A percentile compares a stretch with the other conserved stretches of the same genome.
Evolutionary conservation across 2,329 filamentous ascomycete species (phyloP).

Genomic region (Tolypocladium guangdongense): DNA sequence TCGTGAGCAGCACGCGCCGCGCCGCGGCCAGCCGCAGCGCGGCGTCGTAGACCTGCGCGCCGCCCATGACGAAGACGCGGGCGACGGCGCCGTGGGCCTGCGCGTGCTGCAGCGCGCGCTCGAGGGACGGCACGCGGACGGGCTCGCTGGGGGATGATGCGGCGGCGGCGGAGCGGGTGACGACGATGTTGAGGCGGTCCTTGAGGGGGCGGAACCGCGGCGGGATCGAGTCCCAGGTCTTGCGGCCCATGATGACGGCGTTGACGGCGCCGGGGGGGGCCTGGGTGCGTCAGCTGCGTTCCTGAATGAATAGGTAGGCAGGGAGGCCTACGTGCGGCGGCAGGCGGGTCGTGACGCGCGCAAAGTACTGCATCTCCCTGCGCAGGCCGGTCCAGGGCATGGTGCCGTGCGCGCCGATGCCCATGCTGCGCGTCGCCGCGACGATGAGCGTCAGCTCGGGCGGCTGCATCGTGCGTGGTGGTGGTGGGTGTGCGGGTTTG

Average conservation of each 20-base stretch:
- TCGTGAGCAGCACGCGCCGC: slow-evolving; percentile 57
- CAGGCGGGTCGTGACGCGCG: slow-evolving; percentile 69
- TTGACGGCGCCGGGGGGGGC: slow-evolving; percentile 35
- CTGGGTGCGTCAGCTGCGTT: slow-evolving; percentile 12
- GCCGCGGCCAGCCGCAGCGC: slow-evolving; percentile 51
- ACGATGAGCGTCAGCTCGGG: slow-evolving; percentile 79
- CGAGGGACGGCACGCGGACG: slow-evolving; percentile 47
- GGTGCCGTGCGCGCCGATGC: slow-evolving; percentile 69
- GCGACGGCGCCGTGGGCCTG: slow-evolving; percentile 30
- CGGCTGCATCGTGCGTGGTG: slow-evolving; percentile 18
- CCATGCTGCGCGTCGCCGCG: slow-evolving; percentile 81
- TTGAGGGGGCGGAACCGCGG: slow-evolving; percentile 65
- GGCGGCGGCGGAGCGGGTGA: slow-evolving; percentile 44
- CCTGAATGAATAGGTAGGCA: background rate
- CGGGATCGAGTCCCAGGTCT: slow-evolving; percentile 91
- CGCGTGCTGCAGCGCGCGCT: slow-evolving; percentile 43
- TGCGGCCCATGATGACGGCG: slow-evolving; percentile 92
- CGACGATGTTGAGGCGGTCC: slow-evolving; percentile 70
- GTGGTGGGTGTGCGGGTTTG: background rate
- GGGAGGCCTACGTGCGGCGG: slow-evolving; percentile 25
- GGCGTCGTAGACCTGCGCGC: slow-evolving; percentile 70
- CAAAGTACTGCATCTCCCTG: slow-evolving; percentile 92
- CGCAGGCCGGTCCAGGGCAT: slow-evolving; percentile 85
- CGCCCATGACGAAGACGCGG: slow-evolving; percentile 79
- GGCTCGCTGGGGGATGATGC: slow-evolving; percentile 25